A percentile compares a stretch with the other conserved stretches of the same genome.
Evolutionary conservation across 208 protist genomes (phyloP).

Genomic region (Trypanosoma platydactyli): DNA sequence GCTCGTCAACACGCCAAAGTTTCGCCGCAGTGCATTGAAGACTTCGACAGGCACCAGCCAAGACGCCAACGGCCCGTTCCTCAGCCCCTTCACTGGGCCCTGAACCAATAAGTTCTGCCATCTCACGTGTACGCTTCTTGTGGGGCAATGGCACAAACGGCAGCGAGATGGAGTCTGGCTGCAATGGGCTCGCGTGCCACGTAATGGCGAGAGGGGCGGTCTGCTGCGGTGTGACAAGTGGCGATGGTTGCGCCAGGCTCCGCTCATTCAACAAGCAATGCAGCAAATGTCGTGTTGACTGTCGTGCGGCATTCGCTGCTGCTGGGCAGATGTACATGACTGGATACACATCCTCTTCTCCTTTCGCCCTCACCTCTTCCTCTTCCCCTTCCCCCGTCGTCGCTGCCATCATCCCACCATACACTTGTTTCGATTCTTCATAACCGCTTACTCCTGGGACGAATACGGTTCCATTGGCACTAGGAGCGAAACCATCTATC

Average conservation of each 20-base stretch:
- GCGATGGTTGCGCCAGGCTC: neutral
- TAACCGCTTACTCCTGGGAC: too few species aligned
- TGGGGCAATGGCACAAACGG: conserved; percentile 12
- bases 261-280: conserved; percentile 4
- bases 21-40: neutral
- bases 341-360: neutral
- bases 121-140: conserved; percentile 17
- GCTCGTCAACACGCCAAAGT: neutral
- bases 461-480: too few species aligned
- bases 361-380: conserved; percentile 4
- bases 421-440: too few species aligned
- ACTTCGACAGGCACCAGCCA: neutral
- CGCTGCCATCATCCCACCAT: neutral
- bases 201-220: conserved; percentile 21
- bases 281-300: conserved; percentile 21
- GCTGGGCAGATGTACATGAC: conserved; percentile 22
- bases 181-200: conserved; percentile 13
- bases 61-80: neutral
- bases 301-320: conserved; percentile 1
- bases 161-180: neutral
- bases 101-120: neutral
- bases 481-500: too few species aligned
- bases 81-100: neutral
- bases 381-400: neutral
- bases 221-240: neutral